Conservation (phyloP, 2,329 filamentous ascomycete genomes). For the Fusarium secorum region DNA sequence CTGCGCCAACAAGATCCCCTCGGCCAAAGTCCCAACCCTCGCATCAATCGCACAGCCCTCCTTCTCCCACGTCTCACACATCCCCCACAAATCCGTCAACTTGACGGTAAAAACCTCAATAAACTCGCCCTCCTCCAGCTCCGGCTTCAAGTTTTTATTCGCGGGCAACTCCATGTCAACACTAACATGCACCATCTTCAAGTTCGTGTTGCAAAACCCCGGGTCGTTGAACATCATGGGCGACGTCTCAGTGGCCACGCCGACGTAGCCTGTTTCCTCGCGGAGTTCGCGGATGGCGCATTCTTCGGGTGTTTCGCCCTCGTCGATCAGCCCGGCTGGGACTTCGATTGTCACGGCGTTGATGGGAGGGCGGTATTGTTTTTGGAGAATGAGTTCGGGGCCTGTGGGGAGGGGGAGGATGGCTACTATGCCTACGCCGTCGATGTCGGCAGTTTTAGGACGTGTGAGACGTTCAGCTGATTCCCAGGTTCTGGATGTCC, state of each 20-base stretch:
- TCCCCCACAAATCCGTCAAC: conserved; percentile 68
- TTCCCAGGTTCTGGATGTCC: conserved; percentile 71
- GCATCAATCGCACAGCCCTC: conserved; percentile 83
- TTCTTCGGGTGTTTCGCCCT: conserved; percentile 66
- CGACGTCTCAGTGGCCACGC: conserved; percentile 62
- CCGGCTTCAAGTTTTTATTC: conserved; percentile 73
- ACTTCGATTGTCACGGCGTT: conserved; percentile 68
- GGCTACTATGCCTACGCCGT: conserved; percentile 77
- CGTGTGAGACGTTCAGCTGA: conserved; percentile 75
- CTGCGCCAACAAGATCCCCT: conserved; percentile 78
- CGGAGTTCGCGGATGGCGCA: conserved; percentile 70
- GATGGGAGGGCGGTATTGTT: conserved; percentile 71
- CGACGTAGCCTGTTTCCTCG: conserved; percentile 73
- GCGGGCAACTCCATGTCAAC: conserved; percentile 74
- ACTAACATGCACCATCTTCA: conserved; percentile 74
- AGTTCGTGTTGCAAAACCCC: conserved; percentile 72
- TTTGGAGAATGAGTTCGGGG: conserved; percentile 68
- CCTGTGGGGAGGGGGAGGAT: conserved; percentile 66
- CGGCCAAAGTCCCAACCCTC: conserved; percentile 77
- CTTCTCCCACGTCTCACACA: conserved; percentile 71
- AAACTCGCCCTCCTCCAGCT: conserved; percentile 82
- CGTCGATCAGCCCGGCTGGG: conserved; percentile 70
- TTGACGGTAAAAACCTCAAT: conserved; percentile 80
- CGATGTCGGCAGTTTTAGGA: conserved; percentile 67
- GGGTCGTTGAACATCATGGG: conserved; percentile 74